Conservation (phyloP, 371 early-diverging fungal species). For the Circinella minor region DNA sequence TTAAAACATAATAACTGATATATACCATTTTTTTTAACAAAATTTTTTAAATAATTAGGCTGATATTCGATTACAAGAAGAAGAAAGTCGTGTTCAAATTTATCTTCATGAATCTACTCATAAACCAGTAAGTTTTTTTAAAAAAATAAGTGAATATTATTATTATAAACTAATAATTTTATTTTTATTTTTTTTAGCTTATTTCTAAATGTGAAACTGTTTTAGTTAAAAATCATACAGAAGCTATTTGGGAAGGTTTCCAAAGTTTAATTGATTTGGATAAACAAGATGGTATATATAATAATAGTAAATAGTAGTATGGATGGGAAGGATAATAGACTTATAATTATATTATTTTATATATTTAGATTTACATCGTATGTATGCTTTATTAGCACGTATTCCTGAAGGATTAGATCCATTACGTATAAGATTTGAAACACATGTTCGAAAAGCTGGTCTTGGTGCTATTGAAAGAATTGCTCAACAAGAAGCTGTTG, state of each 20-base stretch:
- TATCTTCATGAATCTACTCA: conserved; percentile 86
- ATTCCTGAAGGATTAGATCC: conserved; percentile 84
- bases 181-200: conserved; percentile 55
- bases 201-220: conserved; percentile 82
- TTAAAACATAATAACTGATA: too few relatives aligned
- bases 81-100: conserved; percentile 86
- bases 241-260: conserved; percentile 88
- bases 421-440: conserved; percentile 79
- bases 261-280: conserved; percentile 83
- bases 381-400: conserved; percentile 83
- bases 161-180: too few relatives aligned
- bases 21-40: too few relatives aligned
- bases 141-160: too few relatives aligned
- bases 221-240: conserved; percentile 82
- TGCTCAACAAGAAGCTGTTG: conserved; percentile 67
- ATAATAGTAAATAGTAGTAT: not conserved
- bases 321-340: not conserved
- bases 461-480: conserved; percentile 83
- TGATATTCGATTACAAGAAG: conserved; percentile 83
- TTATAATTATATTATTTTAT: not conserved
- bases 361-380: conserved; percentile 79
- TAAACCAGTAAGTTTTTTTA: conserved; percentile 54
- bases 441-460: conserved; percentile 86
- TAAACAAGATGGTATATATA: conserved; percentile 68
- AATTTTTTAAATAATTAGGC: conserved; percentile 61